Percentiles rank a stretch among this genome's conserved stretches.
phyloP scores from a whole-genome alignment of 441 rosid species.

The Corymbia calophylla region DNA sequence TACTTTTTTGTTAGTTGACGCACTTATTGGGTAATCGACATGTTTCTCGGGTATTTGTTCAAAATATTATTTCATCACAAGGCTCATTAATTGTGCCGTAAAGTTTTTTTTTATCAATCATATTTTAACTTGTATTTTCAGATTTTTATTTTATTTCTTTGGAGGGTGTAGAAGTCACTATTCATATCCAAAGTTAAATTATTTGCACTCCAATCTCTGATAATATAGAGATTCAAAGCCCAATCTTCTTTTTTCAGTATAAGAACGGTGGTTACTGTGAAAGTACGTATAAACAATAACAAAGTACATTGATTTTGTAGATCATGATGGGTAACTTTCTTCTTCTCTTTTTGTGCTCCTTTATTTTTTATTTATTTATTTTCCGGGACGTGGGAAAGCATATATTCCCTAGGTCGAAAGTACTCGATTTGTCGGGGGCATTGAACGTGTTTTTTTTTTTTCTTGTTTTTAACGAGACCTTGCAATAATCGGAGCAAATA shows the following conservation, averaged over 20 bases:
- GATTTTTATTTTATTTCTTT: too few species aligned
- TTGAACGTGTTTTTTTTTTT: not conserved
- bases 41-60: not conserved
- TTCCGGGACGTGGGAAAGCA: not conserved
- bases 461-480: not conserved
- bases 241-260: too few species aligned
- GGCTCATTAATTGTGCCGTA: too few species aligned
- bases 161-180: too few species aligned
- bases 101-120: too few species aligned
- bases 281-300: not conserved
- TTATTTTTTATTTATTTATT: not conserved
- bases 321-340: not conserved
- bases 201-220: too few species aligned
- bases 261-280: too few species aligned
- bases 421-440: not conserved
- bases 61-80: not conserved
- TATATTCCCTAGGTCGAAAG: not conserved
- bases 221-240: too few species aligned
- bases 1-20: not conserved
- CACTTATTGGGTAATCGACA: too few species aligned
- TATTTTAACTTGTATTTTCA: too few species aligned
- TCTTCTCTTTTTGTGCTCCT: not conserved
- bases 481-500: not conserved
- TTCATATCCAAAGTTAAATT: too few species aligned
- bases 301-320: not conserved